Evolutionary conservation across 805 yeast species (phyloP).

Genomic region (Yamadazyma ubonensis): DNA sequence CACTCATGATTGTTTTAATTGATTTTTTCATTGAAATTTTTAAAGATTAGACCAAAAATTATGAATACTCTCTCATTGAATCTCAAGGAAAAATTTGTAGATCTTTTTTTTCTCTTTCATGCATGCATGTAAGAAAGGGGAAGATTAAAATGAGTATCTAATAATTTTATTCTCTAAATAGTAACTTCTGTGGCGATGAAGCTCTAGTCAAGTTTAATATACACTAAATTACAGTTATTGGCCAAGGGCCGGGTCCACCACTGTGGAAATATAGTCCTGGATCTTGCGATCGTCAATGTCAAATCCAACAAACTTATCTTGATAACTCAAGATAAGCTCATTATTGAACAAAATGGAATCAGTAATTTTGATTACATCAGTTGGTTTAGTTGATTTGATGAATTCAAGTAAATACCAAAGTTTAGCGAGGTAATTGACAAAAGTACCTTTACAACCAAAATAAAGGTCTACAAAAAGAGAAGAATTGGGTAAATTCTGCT

Average conservation of each 20-base stretch:
- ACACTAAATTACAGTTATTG: constrained; percentile 7
- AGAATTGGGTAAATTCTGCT: constrained; percentile 13
- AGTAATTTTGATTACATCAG: constrained; percentile 18
- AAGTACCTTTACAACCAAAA: constrained; percentile 27
- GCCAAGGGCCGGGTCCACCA: constrained; percentile 18
- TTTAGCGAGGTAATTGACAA: constrained; percentile 21
- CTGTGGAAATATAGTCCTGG: constrained; percentile 23
- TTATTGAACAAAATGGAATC: constrained; percentile 16
- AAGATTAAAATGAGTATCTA: no score
- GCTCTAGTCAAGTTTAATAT: neutral
- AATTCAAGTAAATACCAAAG: constrained; percentile 24
- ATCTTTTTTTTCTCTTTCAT: no score
- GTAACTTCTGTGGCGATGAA: neutral
- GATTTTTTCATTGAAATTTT: neutral
- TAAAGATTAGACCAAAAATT: neutral
- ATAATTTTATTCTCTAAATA: no score
- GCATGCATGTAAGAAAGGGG: neutral
- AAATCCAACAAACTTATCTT: constrained; percentile 21
- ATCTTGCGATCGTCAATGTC: constrained; percentile 18
- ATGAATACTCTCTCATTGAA: no score
- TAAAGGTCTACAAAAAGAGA: constrained; percentile 20
- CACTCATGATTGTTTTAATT: neutral
- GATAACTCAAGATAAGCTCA: constrained; percentile 18
- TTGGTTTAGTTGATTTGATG: constrained; percentile 14
- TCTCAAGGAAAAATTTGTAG: no score